phyloP scores from a whole-genome alignment of 345 rosid species.

The Moringa oleifera region DNA sequence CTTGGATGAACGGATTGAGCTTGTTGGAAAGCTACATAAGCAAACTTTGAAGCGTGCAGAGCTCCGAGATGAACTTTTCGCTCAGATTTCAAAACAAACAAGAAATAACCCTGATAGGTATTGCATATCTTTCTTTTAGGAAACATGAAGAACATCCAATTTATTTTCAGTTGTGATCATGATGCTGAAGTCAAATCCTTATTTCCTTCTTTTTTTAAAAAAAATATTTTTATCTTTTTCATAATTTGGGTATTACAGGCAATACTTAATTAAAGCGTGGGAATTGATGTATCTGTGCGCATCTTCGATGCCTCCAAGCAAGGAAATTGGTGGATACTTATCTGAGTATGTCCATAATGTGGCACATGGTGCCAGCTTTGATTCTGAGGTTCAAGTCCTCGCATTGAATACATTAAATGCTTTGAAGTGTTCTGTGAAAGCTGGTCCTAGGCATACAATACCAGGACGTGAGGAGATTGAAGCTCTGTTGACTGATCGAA shows the following conservation, averaged over 20 bases:
- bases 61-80: slow-evolving; percentile 95
- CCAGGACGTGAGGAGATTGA: slow-evolving; percentile 98
- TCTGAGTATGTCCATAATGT: slow-evolving; percentile 85
- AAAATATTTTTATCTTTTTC: neutral
- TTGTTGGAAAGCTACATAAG: slow-evolving; percentile 80
- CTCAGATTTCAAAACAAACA: slow-evolving; percentile 94
- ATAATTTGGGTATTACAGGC: slow-evolving; percentile 35
- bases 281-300: slow-evolving; percentile 93
- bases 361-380: slow-evolving; percentile 58
- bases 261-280: slow-evolving; percentile 84
- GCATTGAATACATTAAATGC: slow-evolving; percentile 82
- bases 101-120: slow-evolving; percentile 91
- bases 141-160: neutral
- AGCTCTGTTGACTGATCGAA: slow-evolving; percentile 77
- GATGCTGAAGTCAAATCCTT: neutral
- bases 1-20: slow-evolving; percentile 82
- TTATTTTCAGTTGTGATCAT: neutral
- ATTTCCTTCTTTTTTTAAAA: neutral
- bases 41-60: slow-evolving; percentile 86
- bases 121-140: slow-evolving; percentile 4
- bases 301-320: slow-evolving; percentile 98
- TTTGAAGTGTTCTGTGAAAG: slow-evolving; percentile 84
- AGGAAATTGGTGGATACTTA: slow-evolving; percentile 90
- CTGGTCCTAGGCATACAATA: slow-evolving; percentile 83
- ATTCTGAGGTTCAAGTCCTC: slow-evolving; percentile 73